These are phyloP conservation scores for Quercus berberidifolia DNA, from an alignment of 306 rosid species.

Conservation along the genomic window DNA sequence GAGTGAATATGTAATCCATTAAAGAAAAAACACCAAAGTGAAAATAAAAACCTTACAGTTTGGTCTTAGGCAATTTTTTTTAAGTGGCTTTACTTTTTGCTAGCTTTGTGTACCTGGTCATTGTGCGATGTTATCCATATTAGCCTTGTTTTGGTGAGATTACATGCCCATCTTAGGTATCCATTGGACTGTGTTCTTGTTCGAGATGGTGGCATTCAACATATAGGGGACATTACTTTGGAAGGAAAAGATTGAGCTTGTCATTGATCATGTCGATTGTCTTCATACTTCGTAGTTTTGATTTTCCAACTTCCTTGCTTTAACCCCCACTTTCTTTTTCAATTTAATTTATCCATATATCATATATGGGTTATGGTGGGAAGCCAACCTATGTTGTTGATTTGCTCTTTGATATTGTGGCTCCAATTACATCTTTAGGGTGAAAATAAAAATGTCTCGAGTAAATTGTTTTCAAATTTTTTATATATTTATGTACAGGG, in stretches of 20 bases:
- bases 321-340: too few species aligned
- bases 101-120: neutral
- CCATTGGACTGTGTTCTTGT: constrained; percentile 17
- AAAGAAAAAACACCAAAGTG: too few species aligned
- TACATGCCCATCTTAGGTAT: too few species aligned
- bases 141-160: too few species aligned
- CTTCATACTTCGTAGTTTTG: neutral
- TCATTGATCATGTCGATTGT: constrained; percentile 82
- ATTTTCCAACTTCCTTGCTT: too few species aligned
- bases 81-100: too few species aligned
- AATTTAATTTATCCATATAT: too few species aligned
- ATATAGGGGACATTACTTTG: constrained; percentile 93
- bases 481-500: constrained; percentile 7
- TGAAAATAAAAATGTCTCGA: neutral
- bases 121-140: neutral
- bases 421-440: neutral
- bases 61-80: too few species aligned
- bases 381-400: neutral
- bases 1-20: too few species aligned
- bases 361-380: too few species aligned
- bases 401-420: neutral
- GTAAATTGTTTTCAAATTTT: constrained; percentile 7
- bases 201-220: constrained; percentile 97
- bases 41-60: too few species aligned
- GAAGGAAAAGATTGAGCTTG: constrained; percentile 90